phyloP scores from a whole-genome alignment of 2,329 filamentous ascomycete species.

The Colletotrichum nymphaeae region DNA sequence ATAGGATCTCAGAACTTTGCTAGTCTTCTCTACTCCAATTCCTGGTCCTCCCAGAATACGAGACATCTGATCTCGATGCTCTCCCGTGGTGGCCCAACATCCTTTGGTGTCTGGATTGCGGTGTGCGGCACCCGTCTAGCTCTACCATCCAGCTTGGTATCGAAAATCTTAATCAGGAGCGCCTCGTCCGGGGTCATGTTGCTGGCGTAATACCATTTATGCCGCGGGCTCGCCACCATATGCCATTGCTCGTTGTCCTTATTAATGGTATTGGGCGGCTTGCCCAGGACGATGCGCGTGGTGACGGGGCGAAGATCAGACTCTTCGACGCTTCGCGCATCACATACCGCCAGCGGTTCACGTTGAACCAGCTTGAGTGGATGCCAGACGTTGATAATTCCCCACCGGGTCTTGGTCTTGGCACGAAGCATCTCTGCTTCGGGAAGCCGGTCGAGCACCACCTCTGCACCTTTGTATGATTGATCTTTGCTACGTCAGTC shows the following conservation, averaged over 20 bases:
- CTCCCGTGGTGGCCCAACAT: not conserved
- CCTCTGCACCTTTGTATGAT: not conserved
- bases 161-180: not conserved
- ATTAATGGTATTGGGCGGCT: not conserved
- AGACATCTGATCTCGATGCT: conserved; percentile 2
- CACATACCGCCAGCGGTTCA: conserved; percentile 53
- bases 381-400: conserved; percentile 52
- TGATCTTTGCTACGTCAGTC: not conserved
- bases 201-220: not conserved
- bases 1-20: too few species aligned
- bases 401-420: conserved; percentile 2
- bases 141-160: not conserved
- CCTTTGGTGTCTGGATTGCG: not conserved
- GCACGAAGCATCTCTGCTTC: not conserved
- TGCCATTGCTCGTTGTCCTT: conserved; percentile 5
- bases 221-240: not conserved
- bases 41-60: conserved; percentile 3
- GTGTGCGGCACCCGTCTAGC: not conserved
- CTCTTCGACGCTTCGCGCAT: conserved; percentile 49
- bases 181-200: not conserved
- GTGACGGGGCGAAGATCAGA: conserved; percentile 43
- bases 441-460: not conserved
- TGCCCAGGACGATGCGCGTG: not conserved
- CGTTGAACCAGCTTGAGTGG: conserved; percentile 58
- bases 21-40: not conserved